A percentile compares a stretch with the other conserved stretches of the same genome.
phyloP scores from a whole-genome alignment of 2,329 filamentous ascomycete genomes.

The Ceratocystis cacaofunesta region DNA sequence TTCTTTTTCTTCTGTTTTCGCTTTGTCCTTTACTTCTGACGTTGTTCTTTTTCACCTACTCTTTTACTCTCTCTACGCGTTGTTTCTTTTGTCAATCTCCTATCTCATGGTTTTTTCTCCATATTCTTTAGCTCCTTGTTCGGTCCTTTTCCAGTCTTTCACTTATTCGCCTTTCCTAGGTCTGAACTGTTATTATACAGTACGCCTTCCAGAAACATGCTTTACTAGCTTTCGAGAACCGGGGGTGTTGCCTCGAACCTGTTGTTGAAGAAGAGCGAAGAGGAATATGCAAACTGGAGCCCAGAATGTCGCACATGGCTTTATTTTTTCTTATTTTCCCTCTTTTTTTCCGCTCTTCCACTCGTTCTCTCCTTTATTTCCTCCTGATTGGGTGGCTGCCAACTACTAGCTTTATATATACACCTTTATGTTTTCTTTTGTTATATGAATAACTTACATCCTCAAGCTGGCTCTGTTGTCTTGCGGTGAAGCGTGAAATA shows the following conservation, averaged over 20 bases:
- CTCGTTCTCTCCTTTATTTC: not conserved
- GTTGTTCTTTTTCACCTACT: conserved; percentile 8
- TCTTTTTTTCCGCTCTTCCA: no score
- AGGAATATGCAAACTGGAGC: no score
- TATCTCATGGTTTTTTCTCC: not conserved
- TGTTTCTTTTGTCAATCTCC: no score
- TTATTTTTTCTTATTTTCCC: not conserved
- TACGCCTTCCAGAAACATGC: no score
- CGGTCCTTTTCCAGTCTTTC: not conserved
- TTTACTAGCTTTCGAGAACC: no score
- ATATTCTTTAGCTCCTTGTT: not conserved
- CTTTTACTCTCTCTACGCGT: not conserved
- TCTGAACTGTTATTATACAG: no score
- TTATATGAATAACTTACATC: not conserved
- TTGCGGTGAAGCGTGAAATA: not conserved
- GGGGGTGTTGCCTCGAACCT: no score
- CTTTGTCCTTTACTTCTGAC: conserved; percentile 8
- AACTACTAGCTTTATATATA: conserved; percentile 5
- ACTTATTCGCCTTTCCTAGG: no score
- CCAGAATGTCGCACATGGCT: not conserved
- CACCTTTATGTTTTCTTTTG: conserved; percentile 6
- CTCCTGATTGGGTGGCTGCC: not conserved
- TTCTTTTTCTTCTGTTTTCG: not conserved
- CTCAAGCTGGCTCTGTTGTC: not conserved
- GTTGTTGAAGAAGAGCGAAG: no score